These are phyloP conservation scores for Comarum palustre DNA, from an alignment of 306 rosid species.

Conservation along the genomic window DNA sequence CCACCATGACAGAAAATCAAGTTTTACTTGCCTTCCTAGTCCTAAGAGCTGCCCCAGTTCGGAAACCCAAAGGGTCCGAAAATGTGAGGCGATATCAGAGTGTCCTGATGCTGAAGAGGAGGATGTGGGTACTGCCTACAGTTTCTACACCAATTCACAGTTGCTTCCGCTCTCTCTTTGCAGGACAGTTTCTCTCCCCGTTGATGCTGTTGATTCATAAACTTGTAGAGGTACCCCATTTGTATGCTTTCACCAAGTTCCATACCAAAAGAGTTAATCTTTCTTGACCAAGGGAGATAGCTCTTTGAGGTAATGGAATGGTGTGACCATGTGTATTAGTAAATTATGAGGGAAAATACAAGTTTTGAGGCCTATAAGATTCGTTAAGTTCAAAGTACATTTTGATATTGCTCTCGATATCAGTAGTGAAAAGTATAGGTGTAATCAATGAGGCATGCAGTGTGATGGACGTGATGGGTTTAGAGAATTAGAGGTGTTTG, in stretches of 20 bases:
- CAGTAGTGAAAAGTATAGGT: not conserved
- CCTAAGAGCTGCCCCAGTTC: constrained; percentile 43
- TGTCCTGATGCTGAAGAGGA: constrained; percentile 31
- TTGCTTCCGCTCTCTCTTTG: constrained; percentile 56
- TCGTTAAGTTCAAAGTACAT: not conserved
- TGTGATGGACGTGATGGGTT: not conserved
- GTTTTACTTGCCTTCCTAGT: constrained; percentile 27
- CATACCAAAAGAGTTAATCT: constrained; percentile 8
- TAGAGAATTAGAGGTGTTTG: not conserved
- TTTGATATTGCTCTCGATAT: not conserved
- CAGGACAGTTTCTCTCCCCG: constrained; percentile 73
- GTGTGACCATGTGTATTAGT: not conserved
- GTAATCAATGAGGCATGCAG: not conserved
- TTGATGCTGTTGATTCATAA: constrained; percentile 70
- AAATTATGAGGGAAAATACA: constrained; percentile 9
- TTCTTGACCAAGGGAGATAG: constrained; percentile 16
- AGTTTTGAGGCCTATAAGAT: constrained; percentile 15
- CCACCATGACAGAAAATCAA: constrained; percentile 19
- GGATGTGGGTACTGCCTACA: constrained; percentile 28
- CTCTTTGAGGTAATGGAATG: not conserved
- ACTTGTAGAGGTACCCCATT: constrained; percentile 21
- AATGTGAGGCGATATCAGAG: constrained; percentile 36
- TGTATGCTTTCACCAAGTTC: constrained; percentile 48
- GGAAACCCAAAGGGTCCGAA: constrained; percentile 46
- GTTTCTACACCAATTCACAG: constrained; percentile 33